Evolutionary conservation across 805 yeast genomes (phyloP), one percentile per base, ranked within the genome.

Genomic region (Isabelozyma rhagii): DNA sequence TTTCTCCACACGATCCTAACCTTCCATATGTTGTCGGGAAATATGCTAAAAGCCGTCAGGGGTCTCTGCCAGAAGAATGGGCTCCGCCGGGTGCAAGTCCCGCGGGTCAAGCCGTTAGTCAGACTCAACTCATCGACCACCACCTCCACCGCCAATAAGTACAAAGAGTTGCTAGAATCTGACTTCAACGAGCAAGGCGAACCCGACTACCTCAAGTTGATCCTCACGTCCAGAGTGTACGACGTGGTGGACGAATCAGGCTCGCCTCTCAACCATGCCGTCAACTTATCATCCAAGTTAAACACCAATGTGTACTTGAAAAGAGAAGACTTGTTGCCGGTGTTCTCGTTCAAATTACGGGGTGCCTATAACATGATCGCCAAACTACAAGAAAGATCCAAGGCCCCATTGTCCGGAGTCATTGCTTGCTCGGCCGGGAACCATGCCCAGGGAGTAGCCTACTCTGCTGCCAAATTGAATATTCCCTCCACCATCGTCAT

Each of bases 371-470:
- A 94, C 67, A 91, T 90, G 96, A 87, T 94, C 59, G 96, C 98
- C 36, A 89, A 93, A 60, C 70, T 94, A 45, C 82, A 84, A 47
- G 70, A 80, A n/a, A 62, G 75, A 13, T 64, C 71, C 17, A 81
- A 79, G 43, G 74, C 84, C 58, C 79, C 85, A 55, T 59, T 89
- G 66, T 76, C 79, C 45, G 99, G 99, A 59, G 97, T 94, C 48
- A 87, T 96, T 64, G 97, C 98, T 0, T 94, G 98, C 62, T 90
- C 97, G 29, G 99, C 99, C 4, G 99, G 99, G 36, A 94, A 94
- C 68, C 99, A 94, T 61, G 99, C 99, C 1, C 99, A 94, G 66
- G 99, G 99, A 57, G 98, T 94, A 11, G 99, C 99, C 0, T 93
- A 71, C 65, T 87, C 96, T 18, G 97, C 98, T 4, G 83, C 82